Base-by-base conservation (phyloP, 2,329 filamentous ascomycete genomes). In the Aspergillus viridinutans region DNA sequence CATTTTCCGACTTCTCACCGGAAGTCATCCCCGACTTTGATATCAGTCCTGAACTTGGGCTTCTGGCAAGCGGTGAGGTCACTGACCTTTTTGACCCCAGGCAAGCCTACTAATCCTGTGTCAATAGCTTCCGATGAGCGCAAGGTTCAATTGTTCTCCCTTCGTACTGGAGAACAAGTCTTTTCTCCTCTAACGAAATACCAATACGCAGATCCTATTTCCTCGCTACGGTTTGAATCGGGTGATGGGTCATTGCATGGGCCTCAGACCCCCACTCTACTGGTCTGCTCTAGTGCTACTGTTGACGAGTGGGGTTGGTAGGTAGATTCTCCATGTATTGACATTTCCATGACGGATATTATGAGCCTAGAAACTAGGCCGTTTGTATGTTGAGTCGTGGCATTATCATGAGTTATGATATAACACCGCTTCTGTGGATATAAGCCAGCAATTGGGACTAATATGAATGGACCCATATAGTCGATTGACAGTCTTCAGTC, bases 221-320 rank as follows among this genome's bases (percentile, higher is more conserved):
- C 62, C 3, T 68, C 64, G 12, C 60, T 76, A 3, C 67, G 67
- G 8, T 76, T 77, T 42, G 72, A 76, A 52, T 60, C 64, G 2
- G 64, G 64, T 5, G 64, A 65, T 6, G 62, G 58, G 35, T 62
- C 59, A 1, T 60, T 57, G 14, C 58, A 65, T 42, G 68, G 66
- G 0, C 64, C 68, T 2, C 70, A 70, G 52, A 67, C 64, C 0
- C 73, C 73, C 3, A 70, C 70, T 52, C 58, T 76, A 54, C 51
- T 76, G 49, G 68, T 75, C 52, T 66, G 68, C 54, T 59, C 69
- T 1, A 63, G 70, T 26, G 61, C 60, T 12, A 62, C 63, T 2
- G 68, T 76, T 28, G 69, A 76, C 52, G 69, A 76, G 57, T 76
- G 74, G 73, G 66, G 58, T n/a, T 74, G 72, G 72, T 73, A 38